These are phyloP conservation scores for Diophrys appendiculata DNA, from an alignment of 73 alveolate species.

Conservation along the genomic window DNA sequence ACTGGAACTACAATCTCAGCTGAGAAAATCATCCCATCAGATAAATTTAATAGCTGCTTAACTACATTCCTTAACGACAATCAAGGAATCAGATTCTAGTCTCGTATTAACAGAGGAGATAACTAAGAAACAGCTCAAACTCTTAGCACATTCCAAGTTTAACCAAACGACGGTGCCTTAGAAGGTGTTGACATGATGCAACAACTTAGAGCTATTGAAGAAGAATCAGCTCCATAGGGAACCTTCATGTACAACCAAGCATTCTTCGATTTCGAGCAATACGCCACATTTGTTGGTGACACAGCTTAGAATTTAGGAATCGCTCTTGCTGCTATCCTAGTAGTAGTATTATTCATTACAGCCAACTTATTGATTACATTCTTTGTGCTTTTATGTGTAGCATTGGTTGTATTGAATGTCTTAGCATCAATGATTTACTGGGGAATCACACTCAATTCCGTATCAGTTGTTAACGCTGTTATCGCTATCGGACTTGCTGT, in stretches of 20 bases:
- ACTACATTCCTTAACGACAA: background rate
- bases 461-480: slow-evolving; percentile 40
- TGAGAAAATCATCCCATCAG: background rate
- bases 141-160: background rate
- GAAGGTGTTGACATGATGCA: slow-evolving; percentile 17
- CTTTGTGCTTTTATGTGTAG: background rate
- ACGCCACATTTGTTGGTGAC: slow-evolving; percentile 9
- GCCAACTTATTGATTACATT: background rate
- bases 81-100: background rate
- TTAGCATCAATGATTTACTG: slow-evolving; percentile 39
- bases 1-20: background rate
- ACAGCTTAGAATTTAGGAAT: slow-evolving; percentile 25
- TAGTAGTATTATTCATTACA: slow-evolving; percentile 15
- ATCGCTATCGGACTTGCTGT: slow-evolving; percentile 55
- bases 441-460: slow-evolving; percentile 40
- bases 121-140: too few species aligned
- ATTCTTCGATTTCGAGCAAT: slow-evolving; percentile 7
- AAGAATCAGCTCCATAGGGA: background rate
- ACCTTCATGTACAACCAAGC: background rate
- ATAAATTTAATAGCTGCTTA: background rate
- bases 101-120: background rate
- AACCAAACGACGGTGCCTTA: background rate
- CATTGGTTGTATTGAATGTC: slow-evolving; percentile 26
- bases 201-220: background rate
- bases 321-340: slow-evolving; percentile 24